These are phyloP conservation scores for Camellia sinensis DNA, from an alignment of 148 eudicot genomes.

Conservation along the genomic window DNA sequence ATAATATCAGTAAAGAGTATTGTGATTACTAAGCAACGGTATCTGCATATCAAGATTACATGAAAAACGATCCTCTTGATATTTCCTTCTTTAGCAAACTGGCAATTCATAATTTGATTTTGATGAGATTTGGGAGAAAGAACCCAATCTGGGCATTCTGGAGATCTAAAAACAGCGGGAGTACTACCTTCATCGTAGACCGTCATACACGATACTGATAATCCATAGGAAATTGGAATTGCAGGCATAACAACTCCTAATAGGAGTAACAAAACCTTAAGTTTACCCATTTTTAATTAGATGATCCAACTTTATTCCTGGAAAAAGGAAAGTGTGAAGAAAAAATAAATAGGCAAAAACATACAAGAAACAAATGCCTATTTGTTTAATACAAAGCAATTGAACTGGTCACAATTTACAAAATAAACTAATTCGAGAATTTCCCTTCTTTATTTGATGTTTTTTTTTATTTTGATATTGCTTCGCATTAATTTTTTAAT, in stretches of 20 bases:
- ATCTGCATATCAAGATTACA: constrained; percentile 25
- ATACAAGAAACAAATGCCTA: too few species aligned
- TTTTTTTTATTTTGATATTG: too few species aligned
- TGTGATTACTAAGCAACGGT: constrained; percentile 30
- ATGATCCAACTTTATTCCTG: too few species aligned
- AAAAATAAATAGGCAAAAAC: too few species aligned
- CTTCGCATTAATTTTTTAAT: too few species aligned
- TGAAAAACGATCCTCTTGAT: constrained; percentile 33
- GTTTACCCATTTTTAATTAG: too few species aligned
- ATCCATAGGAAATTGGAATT: not conserved
- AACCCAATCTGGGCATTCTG: constrained; percentile 27
- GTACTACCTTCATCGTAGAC: constrained; percentile 40
- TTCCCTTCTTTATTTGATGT: too few species aligned
- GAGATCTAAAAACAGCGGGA: constrained; percentile 30
- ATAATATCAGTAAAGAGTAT: not conserved
- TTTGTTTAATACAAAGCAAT: too few species aligned
- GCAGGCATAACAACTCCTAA: not conserved
- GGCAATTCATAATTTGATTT: constrained; percentile 29
- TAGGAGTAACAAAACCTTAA: not conserved
- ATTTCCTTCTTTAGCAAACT: constrained; percentile 32
- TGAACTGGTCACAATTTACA: too few species aligned
- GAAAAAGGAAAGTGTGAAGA: too few species aligned
- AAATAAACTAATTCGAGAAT: too few species aligned
- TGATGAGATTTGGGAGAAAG: too few species aligned
- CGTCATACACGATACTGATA: constrained; percentile 28